phyloP scores from a whole-genome alignment of 257 asterid species.

The Forsythia suspensa region DNA sequence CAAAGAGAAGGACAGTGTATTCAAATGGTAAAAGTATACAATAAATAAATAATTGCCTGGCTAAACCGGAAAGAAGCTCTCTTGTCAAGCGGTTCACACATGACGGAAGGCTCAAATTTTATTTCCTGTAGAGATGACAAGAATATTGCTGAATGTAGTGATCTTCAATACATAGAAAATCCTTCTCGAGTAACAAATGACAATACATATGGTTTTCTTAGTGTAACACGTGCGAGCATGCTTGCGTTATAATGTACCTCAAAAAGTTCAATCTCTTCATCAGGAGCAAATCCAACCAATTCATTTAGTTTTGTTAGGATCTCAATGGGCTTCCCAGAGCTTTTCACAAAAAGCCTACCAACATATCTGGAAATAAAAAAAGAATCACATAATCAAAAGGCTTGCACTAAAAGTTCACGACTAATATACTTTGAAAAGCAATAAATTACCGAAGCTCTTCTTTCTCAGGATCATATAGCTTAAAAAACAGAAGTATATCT shows the following conservation, averaged over 20 bases:
- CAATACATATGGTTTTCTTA: conserved; percentile 5
- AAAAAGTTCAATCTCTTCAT: conserved; percentile 86
- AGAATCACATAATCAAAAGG: conserved; percentile 11
- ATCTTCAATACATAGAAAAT: conserved; percentile 7
- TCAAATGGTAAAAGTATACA: conserved; percentile 1
- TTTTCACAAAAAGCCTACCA: conserved; percentile 83
- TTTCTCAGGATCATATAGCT: conserved; percentile 86
- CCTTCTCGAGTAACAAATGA: conserved; percentile 6
- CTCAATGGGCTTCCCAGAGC: conserved; percentile 74
- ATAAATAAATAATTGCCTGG: conserved; percentile 52
- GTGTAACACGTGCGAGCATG: background rate
- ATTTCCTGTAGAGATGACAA: conserved; percentile 59
- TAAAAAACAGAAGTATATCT: conserved; percentile 82
- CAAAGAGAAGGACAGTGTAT: conserved; percentile 4
- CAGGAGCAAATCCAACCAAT: conserved; percentile 89
- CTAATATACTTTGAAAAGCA: background rate
- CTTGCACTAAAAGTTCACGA: conserved; percentile 2
- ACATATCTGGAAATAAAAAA: conserved; percentile 56
- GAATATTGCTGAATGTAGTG: background rate
- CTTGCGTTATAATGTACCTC: conserved; percentile 53
- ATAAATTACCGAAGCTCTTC: conserved; percentile 77
- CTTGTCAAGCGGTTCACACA: conserved; percentile 93
- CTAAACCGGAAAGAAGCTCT: conserved; percentile 68
- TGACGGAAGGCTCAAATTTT: conserved; percentile 89
- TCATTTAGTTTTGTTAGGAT: conserved; percentile 66